These are phyloP conservation scores for Inga oerstediana DNA, from an alignment of 306 rosid genomes.

Conservation along the genomic window DNA sequence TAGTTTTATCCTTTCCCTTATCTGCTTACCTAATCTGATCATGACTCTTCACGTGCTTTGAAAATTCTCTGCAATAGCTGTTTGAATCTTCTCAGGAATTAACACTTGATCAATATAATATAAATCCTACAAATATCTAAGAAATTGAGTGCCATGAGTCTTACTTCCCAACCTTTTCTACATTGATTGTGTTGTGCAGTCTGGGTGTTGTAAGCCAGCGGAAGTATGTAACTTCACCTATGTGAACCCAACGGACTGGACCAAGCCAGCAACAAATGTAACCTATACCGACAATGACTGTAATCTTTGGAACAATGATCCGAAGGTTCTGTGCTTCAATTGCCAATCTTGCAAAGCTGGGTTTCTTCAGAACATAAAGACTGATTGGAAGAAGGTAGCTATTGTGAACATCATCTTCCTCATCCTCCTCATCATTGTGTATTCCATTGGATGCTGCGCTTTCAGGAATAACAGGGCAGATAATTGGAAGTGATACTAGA, in stretches of 20 bases:
- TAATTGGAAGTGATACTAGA: slow-evolving; percentile 32
- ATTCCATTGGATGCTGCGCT: slow-evolving; percentile 79
- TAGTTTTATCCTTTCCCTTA: not conserved
- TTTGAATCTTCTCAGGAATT: not conserved
- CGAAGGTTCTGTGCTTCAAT: slow-evolving; percentile 51
- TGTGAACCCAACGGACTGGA: slow-evolving; percentile 53
- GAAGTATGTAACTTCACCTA: slow-evolving; percentile 52
- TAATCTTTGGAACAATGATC: slow-evolving; percentile 48
- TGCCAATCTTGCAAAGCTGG: slow-evolving; percentile 87
- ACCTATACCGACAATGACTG: slow-evolving; percentile 46
- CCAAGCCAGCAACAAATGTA: not conserved
- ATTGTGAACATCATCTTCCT: slow-evolving; percentile 60
- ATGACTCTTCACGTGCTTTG: not conserved
- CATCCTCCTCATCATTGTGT: slow-evolving; percentile 62
- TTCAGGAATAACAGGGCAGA: slow-evolving; percentile 68
- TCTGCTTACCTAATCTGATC: not conserved
- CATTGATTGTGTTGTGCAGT: slow-evolving; percentile 40
- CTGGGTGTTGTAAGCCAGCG: slow-evolving; percentile 88
- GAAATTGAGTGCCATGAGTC: not conserved
- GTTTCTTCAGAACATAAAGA: slow-evolving; percentile 66
- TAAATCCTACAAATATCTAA: not conserved
- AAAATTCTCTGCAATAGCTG: slow-evolving; percentile 22
- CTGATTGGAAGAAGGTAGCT: slow-evolving; percentile 76
- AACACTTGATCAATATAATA: not conserved
- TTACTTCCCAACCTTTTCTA: not conserved